These are phyloP conservation scores for Cucumis variabilis DNA, from an alignment of 331 rosid species.

Conservation along the genomic window DNA sequence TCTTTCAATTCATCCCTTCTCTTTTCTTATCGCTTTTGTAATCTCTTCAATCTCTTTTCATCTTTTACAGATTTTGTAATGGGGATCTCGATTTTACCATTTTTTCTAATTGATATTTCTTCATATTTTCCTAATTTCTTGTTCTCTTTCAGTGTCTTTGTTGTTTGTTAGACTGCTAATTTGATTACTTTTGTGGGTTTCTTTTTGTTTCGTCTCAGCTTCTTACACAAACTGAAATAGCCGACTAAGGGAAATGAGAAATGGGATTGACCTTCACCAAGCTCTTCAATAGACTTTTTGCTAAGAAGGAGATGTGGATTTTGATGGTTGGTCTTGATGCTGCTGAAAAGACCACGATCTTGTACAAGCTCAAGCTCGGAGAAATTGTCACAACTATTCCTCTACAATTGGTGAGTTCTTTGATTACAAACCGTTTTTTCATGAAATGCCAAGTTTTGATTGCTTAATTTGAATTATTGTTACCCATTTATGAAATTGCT, in stretches of 20 bases:
- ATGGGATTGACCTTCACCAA: constrained; percentile 97
- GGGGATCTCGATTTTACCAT: constrained; percentile 6
- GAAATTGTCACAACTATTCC: constrained; percentile 96
- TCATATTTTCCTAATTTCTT: background rate
- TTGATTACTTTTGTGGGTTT: constrained; percentile 19
- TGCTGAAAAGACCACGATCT: constrained; percentile 93
- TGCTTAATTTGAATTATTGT: background rate
- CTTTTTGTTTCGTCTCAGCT: constrained; percentile 22
- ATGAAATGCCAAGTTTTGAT: background rate
- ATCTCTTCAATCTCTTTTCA: background rate
- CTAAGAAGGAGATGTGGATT: constrained; percentile 94
- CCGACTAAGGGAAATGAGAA: constrained; percentile 35
- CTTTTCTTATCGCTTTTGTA: background rate
- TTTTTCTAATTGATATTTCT: background rate
- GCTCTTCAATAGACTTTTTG: constrained; percentile 93
- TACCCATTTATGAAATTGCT: background rate
- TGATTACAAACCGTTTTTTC: background rate
- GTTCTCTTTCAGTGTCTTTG: background rate
- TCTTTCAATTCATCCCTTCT: constrained; percentile 1
- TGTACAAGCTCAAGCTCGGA: constrained; percentile 96
- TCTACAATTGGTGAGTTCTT: constrained; percentile 80
- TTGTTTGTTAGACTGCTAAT: background rate
- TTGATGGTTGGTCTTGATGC: constrained; percentile 98
- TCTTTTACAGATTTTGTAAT: background rate
- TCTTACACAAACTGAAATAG: constrained; percentile 31